These are phyloP conservation scores for Diaporthe sp. DNA, from an alignment of 2,329 filamentous ascomycete species.

Conservation along the genomic window DNA sequence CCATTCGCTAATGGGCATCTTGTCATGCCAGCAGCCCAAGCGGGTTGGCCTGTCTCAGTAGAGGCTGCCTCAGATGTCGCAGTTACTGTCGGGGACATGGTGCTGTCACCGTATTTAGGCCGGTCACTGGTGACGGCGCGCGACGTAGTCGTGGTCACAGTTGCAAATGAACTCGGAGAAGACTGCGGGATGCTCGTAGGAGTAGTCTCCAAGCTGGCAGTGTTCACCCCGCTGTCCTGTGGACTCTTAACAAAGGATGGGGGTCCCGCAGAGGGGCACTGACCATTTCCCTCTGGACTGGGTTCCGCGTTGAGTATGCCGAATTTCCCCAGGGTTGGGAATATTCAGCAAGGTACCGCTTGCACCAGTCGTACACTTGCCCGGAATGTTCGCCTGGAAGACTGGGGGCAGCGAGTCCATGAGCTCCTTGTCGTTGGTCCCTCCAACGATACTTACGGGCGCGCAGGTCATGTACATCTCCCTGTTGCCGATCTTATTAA, in stretches of 20 bases:
- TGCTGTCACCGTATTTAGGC: neutral
- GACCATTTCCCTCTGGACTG: neutral
- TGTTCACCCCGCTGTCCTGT: neutral
- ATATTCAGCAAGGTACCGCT: slow-evolving; percentile 59
- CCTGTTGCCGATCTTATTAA: slow-evolving; percentile 69
- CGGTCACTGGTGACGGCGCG: neutral
- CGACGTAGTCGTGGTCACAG: neutral
- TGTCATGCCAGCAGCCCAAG: neutral
- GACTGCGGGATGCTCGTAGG: neutral
- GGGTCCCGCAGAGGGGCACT: neutral
- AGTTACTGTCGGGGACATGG: neutral
- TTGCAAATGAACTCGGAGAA: neutral
- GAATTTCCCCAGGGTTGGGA: slow-evolving; percentile 61
- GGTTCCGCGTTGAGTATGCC: slow-evolving; percentile 11
- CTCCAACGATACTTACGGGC: slow-evolving; percentile 59
- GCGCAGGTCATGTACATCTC: slow-evolving; percentile 79
- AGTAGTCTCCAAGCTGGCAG: neutral
- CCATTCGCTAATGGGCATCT: neutral
- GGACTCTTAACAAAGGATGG: neutral
- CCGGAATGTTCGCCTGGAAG: slow-evolving; percentile 68
- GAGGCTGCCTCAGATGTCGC: neutral
- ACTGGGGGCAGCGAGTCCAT: slow-evolving; percentile 59
- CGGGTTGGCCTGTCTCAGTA: neutral
- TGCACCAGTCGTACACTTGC: slow-evolving; percentile 54
- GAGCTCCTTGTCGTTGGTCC: slow-evolving; percentile 44